phyloP scores from a whole-genome alignment of 2,329 filamentous ascomycete genomes.

The Cladosporium colombiae region DNA sequence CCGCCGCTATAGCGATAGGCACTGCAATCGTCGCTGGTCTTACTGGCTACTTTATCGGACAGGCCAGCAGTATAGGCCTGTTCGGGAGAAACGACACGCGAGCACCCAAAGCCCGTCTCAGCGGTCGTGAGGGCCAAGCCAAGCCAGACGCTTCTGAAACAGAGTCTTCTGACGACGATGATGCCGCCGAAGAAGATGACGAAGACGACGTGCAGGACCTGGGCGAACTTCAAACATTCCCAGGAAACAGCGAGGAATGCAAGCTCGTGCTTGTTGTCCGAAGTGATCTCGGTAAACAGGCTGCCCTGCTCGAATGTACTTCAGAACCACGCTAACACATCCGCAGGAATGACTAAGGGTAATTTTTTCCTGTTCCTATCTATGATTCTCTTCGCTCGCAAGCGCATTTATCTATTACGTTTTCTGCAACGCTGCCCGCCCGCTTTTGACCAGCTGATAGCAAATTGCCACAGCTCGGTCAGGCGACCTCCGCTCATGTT shows the following conservation, averaged over 20 bases:
- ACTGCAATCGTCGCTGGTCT: conserved; percentile 74
- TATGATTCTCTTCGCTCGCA: conserved; percentile 1
- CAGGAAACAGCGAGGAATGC: conserved; percentile 71
- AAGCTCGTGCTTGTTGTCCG: conserved; percentile 91
- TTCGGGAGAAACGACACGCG: conserved; percentile 57
- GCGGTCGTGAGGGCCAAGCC: conserved; percentile 25
- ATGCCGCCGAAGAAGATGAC: conserved; percentile 42
- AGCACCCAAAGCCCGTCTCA: conserved; percentile 19
- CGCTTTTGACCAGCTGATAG: conserved; percentile 21
- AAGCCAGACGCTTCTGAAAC: conserved; percentile 33
- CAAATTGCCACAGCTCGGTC: conserved; percentile 8
- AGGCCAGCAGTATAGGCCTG: conserved; percentile 69
- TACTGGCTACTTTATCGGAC: conserved; percentile 72
- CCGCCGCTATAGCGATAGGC: conserved; percentile 64
- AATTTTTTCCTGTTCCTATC: conserved; percentile 37
- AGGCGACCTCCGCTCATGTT: conserved; percentile 8
- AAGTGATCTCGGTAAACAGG: conserved; percentile 71
- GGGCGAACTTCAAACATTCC: conserved; percentile 50
- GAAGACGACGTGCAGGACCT: conserved; percentile 42
- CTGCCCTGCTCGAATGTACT: not conserved
- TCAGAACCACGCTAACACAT: conserved; percentile 7
- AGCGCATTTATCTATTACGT: conserved; percentile 2
- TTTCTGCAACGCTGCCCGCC: conserved; percentile 18
- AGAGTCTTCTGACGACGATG: conserved; percentile 36
- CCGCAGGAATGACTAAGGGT: conserved; percentile 82